A percentile compares a stretch with the other conserved stretches of the same genome.
These are phyloP conservation scores for Candida vaughaniae DNA, from an alignment of 805 yeast species.

Conservation along the genomic window DNA sequence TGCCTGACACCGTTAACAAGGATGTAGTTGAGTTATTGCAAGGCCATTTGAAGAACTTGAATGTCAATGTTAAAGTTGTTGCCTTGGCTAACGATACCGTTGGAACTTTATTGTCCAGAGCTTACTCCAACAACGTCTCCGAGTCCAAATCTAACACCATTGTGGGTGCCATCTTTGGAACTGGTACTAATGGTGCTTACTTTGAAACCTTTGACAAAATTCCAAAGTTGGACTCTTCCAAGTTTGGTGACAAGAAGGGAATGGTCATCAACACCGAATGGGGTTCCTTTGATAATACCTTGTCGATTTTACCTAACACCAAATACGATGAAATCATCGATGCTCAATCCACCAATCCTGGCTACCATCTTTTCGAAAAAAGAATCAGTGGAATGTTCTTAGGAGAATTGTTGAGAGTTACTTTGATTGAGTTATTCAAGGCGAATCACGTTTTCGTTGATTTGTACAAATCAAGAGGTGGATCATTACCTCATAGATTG, in stretches of 20 bases:
- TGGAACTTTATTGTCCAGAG: constrained; percentile 86
- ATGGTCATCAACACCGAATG: constrained; percentile 97
- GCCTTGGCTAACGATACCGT: constrained; percentile 96
- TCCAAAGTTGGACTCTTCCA: constrained; percentile 61
- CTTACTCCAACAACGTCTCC: constrained; percentile 66
- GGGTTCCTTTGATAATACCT: constrained; percentile 93
- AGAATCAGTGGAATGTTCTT: constrained; percentile 89
- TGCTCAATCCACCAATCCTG: constrained; percentile 71
- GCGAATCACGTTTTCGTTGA: constrained; percentile 59
- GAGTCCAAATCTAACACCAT: constrained; percentile 72
- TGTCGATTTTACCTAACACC: constrained; percentile 73
- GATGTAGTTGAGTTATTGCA: constrained; percentile 80
- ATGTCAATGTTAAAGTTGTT: constrained; percentile 67
- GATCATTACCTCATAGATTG: constrained; percentile 58
- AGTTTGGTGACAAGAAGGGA: constrained; percentile 28
- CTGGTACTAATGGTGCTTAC: constrained; percentile 97
- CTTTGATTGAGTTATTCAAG: constrained; percentile 65
- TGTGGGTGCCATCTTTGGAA: constrained; percentile 91
- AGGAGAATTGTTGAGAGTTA: constrained; percentile 83
- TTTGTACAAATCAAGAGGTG: constrained; percentile 40
- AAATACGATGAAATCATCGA: constrained; percentile 75
- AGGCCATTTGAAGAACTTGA: constrained; percentile 56
- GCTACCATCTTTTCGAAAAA: constrained; percentile 90
- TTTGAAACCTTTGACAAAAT: constrained; percentile 73
- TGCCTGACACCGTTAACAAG: constrained; percentile 78